Base-by-base conservation (phyloP, 2,329 filamentous ascomycete genomes). In the Calonectria crousiana region DNA sequence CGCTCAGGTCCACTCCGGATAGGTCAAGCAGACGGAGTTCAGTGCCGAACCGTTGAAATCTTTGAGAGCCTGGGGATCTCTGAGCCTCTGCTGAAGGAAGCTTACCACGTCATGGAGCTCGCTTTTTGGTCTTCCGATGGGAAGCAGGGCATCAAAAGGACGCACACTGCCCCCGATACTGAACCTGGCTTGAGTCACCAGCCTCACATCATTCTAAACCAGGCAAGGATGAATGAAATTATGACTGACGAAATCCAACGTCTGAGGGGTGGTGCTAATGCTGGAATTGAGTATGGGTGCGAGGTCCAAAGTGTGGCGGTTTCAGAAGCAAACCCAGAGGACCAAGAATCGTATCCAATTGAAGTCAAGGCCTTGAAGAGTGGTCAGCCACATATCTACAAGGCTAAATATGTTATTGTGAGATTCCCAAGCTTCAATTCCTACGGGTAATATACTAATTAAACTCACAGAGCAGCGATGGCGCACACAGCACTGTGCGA, bases 21-120 rank as follows among this genome's bases (percentile, higher is more conserved):
- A 16, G 76, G 74, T 16, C 74, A 77, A 34, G 76, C 74, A 20
- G 76, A 76, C 20, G 74, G 76, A 18, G 72, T 77, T 18, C 74
- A 77, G 28, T 76, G 70, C 76, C 73, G 76, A 4, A 77, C 75
- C 13, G 90, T 92, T 18, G 91, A 93, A 80, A 87, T 93, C 28
- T 91, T 92, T 66, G 90, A 92, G 78, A 90, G 88, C 56, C 90
- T 92, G 38, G 89, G 87, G 1, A 86, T 92, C 4, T 85, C 87
- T 2, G 89, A 90, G 58, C 84, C 87, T 23, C 83, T 93, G 34
- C 85, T 92, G 36, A 85, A 86, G 41, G 90, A 92, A 72, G 86
- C 90, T 0, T 92, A 89, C 69, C 91, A 92, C 79, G 87, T 91
- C 14, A 83, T 89, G 23, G 91, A 92, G 81, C 84, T 91, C 4